phyloP scores from a whole-genome alignment of 2,329 filamentous ascomycete species.

The Colletotrichum viniferum region DNA sequence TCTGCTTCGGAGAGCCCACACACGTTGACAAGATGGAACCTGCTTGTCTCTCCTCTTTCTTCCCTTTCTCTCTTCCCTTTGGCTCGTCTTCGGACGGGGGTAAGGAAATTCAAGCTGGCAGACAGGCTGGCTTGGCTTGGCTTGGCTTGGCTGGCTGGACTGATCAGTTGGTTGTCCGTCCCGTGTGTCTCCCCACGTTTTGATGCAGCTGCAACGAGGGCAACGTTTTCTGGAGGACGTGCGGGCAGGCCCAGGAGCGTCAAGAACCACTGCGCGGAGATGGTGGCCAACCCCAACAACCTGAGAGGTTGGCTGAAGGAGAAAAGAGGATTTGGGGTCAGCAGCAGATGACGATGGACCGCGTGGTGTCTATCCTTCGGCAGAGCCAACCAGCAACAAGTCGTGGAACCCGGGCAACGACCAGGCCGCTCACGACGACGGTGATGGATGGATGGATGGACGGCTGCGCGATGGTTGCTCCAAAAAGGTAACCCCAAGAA shows the following conservation, averaged over 20 bases:
- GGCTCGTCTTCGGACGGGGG: background rate
- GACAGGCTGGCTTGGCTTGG: background rate
- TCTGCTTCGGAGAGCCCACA: background rate
- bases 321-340: background rate
- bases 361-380: background rate
- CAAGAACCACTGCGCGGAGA: background rate
- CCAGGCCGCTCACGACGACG: background rate
- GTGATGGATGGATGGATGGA: background rate
- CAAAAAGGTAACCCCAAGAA: background rate
- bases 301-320: background rate
- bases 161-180: background rate
- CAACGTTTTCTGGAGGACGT: background rate
- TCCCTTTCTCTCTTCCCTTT: background rate
- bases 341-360: background rate
- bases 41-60: background rate
- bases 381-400: background rate
- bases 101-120: background rate
- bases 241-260: background rate
- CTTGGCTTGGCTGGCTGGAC: background rate
- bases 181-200: conserved; percentile 2
- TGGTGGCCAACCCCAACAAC: background rate
- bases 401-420: background rate
- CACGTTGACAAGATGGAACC: background rate
- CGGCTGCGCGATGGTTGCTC: background rate
- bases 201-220: conserved; percentile 3